phyloP scores from a whole-genome alignment of 345 rosid species.

The Boechera divaricarpa region DNA sequence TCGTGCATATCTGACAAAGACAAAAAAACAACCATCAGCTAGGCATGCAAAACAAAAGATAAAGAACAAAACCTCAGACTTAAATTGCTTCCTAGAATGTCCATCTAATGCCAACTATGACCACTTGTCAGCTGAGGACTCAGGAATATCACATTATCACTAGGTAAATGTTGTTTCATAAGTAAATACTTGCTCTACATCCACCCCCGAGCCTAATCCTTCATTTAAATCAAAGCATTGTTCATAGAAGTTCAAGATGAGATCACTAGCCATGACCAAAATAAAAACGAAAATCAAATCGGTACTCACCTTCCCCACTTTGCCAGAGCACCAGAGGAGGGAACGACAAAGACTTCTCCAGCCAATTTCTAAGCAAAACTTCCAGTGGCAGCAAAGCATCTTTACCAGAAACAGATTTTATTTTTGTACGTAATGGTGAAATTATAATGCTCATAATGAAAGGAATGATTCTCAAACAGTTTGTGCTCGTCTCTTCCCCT shows the following conservation, averaged over 20 bases:
- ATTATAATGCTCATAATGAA: conserved; percentile 57
- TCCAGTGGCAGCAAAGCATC: conserved; percentile 50
- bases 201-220: conserved; percentile 30
- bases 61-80: conserved; percentile 5
- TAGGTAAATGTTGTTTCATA: conserved; percentile 14
- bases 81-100: conserved; percentile 24
- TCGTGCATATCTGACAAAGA: conserved; percentile 72
- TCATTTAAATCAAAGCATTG: conserved; percentile 17
- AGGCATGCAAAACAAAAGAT: conserved; percentile 20
- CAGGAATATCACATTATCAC: background rate
- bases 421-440: conserved; percentile 52
- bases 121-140: conserved; percentile 27
- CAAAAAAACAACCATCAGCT: conserved; percentile 38
- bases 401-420: conserved; percentile 42
- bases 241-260: conserved; percentile 13
- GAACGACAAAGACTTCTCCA: conserved; percentile 63
- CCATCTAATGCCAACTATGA: conserved; percentile 31
- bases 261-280: conserved; percentile 21
- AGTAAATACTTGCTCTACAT: conserved; percentile 19
- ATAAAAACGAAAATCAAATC: background rate
- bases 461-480: conserved; percentile 81
- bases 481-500: conserved; percentile 67
- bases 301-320: conserved; percentile 61
- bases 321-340: conserved; percentile 76
- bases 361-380: conserved; percentile 66